phyloP scores from a whole-genome alignment of 202 grass and related monocot genomes.

The Digitaria exilis region DNA sequence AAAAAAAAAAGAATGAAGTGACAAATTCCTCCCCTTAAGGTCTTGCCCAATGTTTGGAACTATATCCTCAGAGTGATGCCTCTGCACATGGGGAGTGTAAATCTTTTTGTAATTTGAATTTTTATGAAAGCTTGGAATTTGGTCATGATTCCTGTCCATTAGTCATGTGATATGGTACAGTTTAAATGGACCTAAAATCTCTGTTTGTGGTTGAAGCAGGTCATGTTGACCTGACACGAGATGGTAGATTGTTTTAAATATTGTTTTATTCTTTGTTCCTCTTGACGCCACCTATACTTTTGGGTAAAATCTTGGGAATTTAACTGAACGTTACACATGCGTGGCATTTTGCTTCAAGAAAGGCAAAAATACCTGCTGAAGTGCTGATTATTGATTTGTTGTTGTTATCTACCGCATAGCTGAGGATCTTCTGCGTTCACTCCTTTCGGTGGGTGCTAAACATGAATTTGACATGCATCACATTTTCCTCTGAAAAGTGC shows the following conservation, averaged over 20 bases:
- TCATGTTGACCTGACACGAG: conserved; percentile 15
- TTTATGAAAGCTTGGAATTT: background rate
- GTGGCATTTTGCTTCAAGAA: no score
- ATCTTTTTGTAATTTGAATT: conserved; percentile 41
- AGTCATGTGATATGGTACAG: conserved; percentile 29
- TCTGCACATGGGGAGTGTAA: conserved; percentile 31
- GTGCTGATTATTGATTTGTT: no score
- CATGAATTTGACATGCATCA: background rate
- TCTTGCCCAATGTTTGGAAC: conserved; percentile 23
- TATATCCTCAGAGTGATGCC: conserved; percentile 17
- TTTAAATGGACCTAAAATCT: conserved; percentile 13
- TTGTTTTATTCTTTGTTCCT: background rate
- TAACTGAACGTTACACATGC: no score
- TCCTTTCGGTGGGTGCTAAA: background rate
- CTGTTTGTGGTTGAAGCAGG: background rate
- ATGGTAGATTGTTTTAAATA: background rate
- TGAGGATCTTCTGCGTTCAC: background rate
- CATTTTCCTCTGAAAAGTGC: background rate
- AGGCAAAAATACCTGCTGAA: no score
- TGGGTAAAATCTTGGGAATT: background rate
- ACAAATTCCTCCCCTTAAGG: background rate
- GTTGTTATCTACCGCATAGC: no score
- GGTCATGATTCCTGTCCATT: background rate
- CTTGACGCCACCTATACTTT: background rate
- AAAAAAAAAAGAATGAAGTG: conserved; percentile 26